Base-by-base conservation (phyloP, 768 basidiomycete genomes). In the Rhodotorula kratochvilovae region DNA sequence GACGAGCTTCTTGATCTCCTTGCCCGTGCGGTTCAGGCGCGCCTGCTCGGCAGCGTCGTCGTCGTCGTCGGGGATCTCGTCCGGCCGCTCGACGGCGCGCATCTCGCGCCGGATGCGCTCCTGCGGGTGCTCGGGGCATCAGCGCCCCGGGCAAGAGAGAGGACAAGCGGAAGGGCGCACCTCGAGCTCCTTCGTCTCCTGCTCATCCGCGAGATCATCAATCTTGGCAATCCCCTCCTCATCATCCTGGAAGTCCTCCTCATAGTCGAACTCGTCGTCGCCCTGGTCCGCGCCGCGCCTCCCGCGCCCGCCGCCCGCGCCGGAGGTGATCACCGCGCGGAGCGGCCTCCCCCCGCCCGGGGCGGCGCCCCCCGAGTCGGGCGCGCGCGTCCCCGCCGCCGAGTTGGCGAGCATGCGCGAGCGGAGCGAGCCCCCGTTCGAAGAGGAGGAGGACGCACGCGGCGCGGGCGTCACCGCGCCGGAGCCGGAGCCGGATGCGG, bases 1-100 rank as follows among this genome's bases (percentile, higher is more conserved):
- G 77, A 97, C 86, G 29, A 93, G 84, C 81, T 93, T 94, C 81
- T 91, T 89, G 83, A 93, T 87, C 6, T 85, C 86, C 80, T 89
- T 89, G 25, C 86, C 88, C 46, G 90, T 88, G 71, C 87, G 88
- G 55, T 86, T 87, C 50, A 86, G 75, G 21, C 51, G 57, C 72
- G 86, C 82, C 27, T 79, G 80, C 62, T 84, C 82, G 80, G 70
- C 70, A 45, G 88, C 89, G 39, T 89, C 88, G 54, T 85, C 85
- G 17, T 78, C 81, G 33, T 57, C 51, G n/a, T 71, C 70, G 19
- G 70, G 65, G 21, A 67, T 50, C 42, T 68, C 70, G n/a, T 75
- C 70, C 2, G 55, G 45, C 23, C 67, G 63, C 39, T 72, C 67
- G 33, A 65, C 74, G 19, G 57, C 74, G 57, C 74, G 63, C 74